Evolutionary conservation across 73 alveolate genomes (phyloP).

Genomic region (Urostyla sp.): DNA sequence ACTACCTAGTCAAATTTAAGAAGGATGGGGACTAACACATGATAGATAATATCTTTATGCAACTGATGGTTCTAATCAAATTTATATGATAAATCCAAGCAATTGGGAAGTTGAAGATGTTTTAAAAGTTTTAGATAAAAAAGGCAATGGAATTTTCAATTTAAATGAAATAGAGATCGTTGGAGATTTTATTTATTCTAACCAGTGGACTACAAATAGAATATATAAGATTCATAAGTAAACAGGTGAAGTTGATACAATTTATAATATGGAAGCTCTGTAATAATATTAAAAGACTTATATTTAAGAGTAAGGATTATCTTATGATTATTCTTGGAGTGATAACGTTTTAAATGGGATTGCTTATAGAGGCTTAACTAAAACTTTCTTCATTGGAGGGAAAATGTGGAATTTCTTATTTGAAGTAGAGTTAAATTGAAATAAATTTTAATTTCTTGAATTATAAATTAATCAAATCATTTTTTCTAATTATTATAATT

Average conservation of each 20-base stretch:
- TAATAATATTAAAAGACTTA: background rate
- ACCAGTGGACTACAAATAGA: constrained; percentile 21
- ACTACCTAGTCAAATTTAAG: constrained; percentile 20
- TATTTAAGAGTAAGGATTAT: background rate
- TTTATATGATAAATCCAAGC: constrained; percentile 35
- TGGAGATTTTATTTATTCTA: constrained; percentile 56
- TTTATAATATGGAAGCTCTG: constrained; percentile 30
- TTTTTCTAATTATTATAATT: too few species aligned
- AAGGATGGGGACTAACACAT: constrained; percentile 73
- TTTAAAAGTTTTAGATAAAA: background rate
- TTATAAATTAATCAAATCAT: too few species aligned
- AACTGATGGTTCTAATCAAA: constrained; percentile 55
- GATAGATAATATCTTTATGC: constrained; percentile 57
- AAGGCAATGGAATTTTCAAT: background rate
- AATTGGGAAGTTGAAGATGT: background rate
- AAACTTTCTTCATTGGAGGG: constrained; percentile 53
- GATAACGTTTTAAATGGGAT: constrained; percentile 70
- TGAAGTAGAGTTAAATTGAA: constrained; percentile 40
- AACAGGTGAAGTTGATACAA: constrained; percentile 18
- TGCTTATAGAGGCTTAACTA: constrained; percentile 35
- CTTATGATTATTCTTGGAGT: background rate
- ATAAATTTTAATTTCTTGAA: too few species aligned
- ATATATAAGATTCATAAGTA: constrained; percentile 40
- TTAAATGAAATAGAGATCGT: constrained; percentile 61
- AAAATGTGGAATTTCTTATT: constrained; percentile 59